Evolutionary conservation across 148 eudicot genomes (phyloP).

Genomic region (Arbutus unedo): DNA sequence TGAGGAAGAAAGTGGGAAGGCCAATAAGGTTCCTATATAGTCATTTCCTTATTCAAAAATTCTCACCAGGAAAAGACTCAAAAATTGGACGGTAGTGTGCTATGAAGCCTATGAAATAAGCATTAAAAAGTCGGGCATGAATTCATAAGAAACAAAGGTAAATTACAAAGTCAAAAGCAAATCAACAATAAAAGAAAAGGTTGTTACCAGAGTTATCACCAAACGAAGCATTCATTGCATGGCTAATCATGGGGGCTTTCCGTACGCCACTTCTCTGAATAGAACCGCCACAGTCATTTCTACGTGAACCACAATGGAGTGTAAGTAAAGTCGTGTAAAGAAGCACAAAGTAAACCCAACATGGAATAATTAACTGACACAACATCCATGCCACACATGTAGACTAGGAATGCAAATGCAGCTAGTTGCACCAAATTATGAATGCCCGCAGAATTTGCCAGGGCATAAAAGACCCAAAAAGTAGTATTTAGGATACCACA

Average conservation of each 20-base stretch:
- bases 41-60: not conserved
- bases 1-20: not conserved
- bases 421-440: too few relatives aligned
- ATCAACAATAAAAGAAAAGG: not conserved
- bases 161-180: not conserved
- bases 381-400: too few relatives aligned
- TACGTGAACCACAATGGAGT: constrained; percentile 20
- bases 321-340: not conserved
- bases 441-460: too few relatives aligned
- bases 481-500: too few relatives aligned
- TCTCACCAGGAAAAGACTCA: not conserved
- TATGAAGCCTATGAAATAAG: not conserved
- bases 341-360: too few relatives aligned
- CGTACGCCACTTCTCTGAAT: constrained; percentile 25
- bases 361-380: too few relatives aligned
- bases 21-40: not conserved
- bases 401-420: too few relatives aligned
- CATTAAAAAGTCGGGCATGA: not conserved
- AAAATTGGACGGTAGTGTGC: not conserved
- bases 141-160: not conserved
- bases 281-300: constrained; percentile 35
- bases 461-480: too few relatives aligned
- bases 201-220: constrained; percentile 62
- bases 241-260: constrained; percentile 28
- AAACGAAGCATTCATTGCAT: constrained; percentile 82